phyloP scores from a whole-genome alignment of 1,284 basidiomycete genomes.

The Athelia sp. region DNA sequence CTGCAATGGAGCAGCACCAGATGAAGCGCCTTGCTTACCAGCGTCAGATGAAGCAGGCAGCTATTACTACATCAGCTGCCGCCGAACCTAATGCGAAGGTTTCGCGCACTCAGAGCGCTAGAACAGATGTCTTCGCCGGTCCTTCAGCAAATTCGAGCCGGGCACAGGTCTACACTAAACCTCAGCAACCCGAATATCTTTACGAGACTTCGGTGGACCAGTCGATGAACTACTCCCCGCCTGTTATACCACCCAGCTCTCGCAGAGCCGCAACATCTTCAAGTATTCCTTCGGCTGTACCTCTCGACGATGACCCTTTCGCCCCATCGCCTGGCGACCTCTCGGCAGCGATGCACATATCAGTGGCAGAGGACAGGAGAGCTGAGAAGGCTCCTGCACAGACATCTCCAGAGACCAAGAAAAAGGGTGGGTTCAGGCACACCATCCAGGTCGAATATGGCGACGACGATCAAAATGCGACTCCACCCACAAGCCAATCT shows the following conservation, averaged over 20 bases:
- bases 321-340: constrained; percentile 29
- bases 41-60: constrained; percentile 57
- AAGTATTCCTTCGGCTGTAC: constrained; percentile 34
- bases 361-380: constrained; percentile 19
- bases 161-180: constrained; percentile 30
- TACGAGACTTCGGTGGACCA: constrained; percentile 48
- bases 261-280: constrained; percentile 39
- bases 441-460: constrained; percentile 93
- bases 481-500: constrained; percentile 17
- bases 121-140: constrained; percentile 29
- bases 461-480: constrained; percentile 25
- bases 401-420: constrained; percentile 26
- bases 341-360: constrained; percentile 25
- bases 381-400: constrained; percentile 10
- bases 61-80: constrained; percentile 20
- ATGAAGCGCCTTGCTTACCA: constrained; percentile 80
- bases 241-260: constrained; percentile 22
- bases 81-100: constrained; percentile 30
- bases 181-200: constrained; percentile 41
- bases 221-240: constrained; percentile 31
- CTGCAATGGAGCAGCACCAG: constrained; percentile 82
- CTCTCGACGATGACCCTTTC: constrained; percentile 48
- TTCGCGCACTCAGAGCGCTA: constrained; percentile 39
- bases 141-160: constrained; percentile 22
- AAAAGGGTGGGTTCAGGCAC: constrained; percentile 56